A percentile compares a stretch with the other conserved stretches of the same genome.
Conservation (phyloP, 352 stramenopile species). For the Phytophthora uliginosa region DNA sequence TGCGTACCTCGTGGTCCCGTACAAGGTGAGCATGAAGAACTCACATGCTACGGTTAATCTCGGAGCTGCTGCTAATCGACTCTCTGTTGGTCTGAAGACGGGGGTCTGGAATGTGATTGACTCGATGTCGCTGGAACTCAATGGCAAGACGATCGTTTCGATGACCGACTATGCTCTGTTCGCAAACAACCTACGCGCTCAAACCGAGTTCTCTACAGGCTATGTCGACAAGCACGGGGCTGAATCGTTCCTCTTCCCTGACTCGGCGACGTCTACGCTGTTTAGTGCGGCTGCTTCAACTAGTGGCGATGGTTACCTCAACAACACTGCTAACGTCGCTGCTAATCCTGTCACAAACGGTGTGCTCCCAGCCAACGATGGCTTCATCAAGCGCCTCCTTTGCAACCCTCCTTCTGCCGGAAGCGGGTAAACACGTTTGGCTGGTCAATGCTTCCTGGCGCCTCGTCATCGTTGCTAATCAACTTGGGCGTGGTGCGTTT, state of each 20-base stretch:
- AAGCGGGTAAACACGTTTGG: not conserved
- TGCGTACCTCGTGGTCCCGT: conserved; percentile 11
- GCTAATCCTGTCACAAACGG: not conserved
- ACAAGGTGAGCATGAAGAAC: conserved; percentile 9
- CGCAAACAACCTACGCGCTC: conserved; percentile 1
- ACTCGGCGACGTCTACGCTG: not conserved
- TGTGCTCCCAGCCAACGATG: not conserved
- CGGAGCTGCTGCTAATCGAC: not conserved
- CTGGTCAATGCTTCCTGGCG: not conserved
- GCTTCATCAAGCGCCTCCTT: not conserved
- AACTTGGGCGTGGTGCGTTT: not conserved
- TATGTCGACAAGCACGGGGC: conserved; percentile 6
- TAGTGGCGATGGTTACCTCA: not conserved
- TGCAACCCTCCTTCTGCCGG: not conserved
- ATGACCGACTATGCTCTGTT: conserved; percentile 3
- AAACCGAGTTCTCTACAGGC: not conserved
- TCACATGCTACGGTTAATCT: not conserved
- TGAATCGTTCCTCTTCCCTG: not conserved
- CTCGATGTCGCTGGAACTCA: conserved; percentile 6
- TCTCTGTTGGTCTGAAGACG: not conserved
- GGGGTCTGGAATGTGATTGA: conserved; percentile 10
- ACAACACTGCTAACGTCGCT: not conserved
- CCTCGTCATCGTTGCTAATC: not conserved
- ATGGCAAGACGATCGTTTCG: not conserved
- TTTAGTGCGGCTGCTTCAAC: not conserved